A percentile compares a stretch with the other conserved stretches of the same genome.
phyloP scores from a whole-genome alignment of 331 rosid genomes.

The Quercus tomentella region DNA sequence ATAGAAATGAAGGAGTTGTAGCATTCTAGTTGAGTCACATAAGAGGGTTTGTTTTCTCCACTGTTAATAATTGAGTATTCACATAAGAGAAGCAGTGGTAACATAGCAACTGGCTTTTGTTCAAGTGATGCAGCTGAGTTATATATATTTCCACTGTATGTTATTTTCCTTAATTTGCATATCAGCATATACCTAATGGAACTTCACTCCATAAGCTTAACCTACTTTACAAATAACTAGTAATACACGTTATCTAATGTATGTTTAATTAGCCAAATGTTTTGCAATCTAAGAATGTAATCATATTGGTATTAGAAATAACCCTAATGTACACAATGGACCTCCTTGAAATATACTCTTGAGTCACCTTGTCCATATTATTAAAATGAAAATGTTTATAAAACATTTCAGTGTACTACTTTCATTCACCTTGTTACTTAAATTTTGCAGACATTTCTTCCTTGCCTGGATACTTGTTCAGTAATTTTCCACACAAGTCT shows the following conservation, averaged over 20 bases:
- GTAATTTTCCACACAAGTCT: not conserved
- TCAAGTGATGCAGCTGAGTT: not conserved
- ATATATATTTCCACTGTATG: not conserved
- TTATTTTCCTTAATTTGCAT: not conserved
- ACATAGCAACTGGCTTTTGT: not conserved
- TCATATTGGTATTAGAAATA: not conserved
- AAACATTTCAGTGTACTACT: not conserved
- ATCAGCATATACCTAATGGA: not conserved
- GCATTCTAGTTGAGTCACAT: too few species aligned
- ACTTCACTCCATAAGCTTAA: not conserved
- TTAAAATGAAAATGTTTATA: not conserved
- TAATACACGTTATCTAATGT: too few species aligned
- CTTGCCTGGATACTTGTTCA: not conserved
- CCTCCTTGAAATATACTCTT: not conserved
- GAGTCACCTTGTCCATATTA: not conserved
- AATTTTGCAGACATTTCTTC: not conserved
- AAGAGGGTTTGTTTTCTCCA: too few species aligned
- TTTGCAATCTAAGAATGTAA: not conserved
- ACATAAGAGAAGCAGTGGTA: too few species aligned
- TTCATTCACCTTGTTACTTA: too few species aligned
- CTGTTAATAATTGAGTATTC: too few species aligned
- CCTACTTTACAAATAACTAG: not conserved
- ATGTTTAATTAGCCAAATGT: not conserved
- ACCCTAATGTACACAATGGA: not conserved
- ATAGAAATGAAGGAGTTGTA: not conserved